These are phyloP conservation scores for Triticum urartu DNA, from an alignment of 176 grass and related monocot genomes.

Conservation along the genomic window DNA sequence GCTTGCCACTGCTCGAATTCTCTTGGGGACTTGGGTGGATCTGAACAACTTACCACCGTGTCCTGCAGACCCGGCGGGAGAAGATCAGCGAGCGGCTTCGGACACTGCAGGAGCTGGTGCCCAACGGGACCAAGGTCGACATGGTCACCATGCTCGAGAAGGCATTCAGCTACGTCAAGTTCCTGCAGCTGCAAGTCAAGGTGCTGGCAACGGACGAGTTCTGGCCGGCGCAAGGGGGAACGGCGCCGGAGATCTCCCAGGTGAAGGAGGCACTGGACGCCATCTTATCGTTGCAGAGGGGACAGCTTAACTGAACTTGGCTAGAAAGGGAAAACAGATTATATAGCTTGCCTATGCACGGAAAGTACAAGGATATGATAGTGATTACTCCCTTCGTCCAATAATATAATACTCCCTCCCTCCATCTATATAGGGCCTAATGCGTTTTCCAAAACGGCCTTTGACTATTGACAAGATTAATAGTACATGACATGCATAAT, in stretches of 20 bases:
- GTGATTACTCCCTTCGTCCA: not conserved
- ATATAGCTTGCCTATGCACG: no score
- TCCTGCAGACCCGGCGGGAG: conserved; percentile 68
- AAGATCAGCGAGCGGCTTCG: conserved; percentile 80
- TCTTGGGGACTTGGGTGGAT: not conserved
- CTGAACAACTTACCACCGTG: not conserved
- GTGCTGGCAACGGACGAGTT: conserved; percentile 90
- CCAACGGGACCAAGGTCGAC: conserved; percentile 89
- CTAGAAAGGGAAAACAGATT: no score
- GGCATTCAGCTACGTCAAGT: conserved; percentile 78
- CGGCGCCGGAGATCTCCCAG: conserved; percentile 64
- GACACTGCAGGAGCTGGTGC: conserved; percentile 89
- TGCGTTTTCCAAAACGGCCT: no score
- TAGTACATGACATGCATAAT: no score
- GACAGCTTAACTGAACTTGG: not conserved
- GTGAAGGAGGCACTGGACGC: conserved; percentile 83
- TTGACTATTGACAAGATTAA: no score
- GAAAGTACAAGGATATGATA: not conserved
- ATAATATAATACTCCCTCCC: no score
- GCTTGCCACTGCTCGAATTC: no score
- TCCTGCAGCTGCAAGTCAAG: conserved; percentile 97
- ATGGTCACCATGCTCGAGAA: conserved; percentile 96
- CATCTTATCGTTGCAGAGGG: conserved; percentile 65
- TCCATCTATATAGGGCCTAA: no score
- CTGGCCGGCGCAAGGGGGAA: conserved; percentile 74